Evolutionary conservation across 1,284 basidiomycete genomes (phyloP).

Genomic region (Apiotrichum akiyoshidainum): DNA sequence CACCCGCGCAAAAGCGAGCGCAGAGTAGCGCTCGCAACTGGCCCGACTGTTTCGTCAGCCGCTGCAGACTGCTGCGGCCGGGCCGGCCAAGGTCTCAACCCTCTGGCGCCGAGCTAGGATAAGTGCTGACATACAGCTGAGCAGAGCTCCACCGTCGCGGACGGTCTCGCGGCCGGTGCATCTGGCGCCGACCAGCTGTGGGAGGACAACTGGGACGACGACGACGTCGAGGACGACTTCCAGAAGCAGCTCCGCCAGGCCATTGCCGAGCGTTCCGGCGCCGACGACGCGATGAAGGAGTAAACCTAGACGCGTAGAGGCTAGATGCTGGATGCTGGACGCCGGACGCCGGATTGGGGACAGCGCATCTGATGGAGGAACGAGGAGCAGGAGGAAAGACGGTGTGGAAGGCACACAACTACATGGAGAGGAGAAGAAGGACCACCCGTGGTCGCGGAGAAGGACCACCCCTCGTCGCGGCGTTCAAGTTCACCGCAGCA

Average conservation of each 20-base stretch:
- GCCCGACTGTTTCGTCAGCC: too few species aligned
- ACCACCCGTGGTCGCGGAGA: too few species aligned
- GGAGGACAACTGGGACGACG: constrained; percentile 99
- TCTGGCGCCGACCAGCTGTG: constrained; percentile 62
- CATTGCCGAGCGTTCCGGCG: constrained; percentile 39
- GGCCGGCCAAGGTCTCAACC: too few species aligned
- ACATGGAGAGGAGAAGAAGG: too few species aligned
- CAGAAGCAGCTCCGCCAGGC: constrained; percentile 75
- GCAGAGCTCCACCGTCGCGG: constrained; percentile 38
- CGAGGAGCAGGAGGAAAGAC: too few species aligned
- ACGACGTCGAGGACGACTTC: constrained; percentile 97
- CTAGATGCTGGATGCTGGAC: not conserved
- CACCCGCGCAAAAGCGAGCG: too few species aligned
- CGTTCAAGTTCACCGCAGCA: not conserved
- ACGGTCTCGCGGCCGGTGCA: constrained; percentile 32
- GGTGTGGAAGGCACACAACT: too few species aligned
- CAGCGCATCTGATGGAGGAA: not conserved
- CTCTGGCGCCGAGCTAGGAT: too few species aligned
- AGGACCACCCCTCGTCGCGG: too few species aligned
- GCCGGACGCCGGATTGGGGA: too few species aligned
- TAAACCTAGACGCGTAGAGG: constrained; percentile 12
- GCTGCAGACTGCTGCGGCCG: too few species aligned
- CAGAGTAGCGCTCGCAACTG: too few species aligned
- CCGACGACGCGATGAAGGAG: constrained; percentile 47
- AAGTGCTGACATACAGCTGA: constrained; percentile 16